These are phyloP conservation scores for Clausena lansium DNA, from an alignment of 345 rosid species.

Conservation along the genomic window DNA sequence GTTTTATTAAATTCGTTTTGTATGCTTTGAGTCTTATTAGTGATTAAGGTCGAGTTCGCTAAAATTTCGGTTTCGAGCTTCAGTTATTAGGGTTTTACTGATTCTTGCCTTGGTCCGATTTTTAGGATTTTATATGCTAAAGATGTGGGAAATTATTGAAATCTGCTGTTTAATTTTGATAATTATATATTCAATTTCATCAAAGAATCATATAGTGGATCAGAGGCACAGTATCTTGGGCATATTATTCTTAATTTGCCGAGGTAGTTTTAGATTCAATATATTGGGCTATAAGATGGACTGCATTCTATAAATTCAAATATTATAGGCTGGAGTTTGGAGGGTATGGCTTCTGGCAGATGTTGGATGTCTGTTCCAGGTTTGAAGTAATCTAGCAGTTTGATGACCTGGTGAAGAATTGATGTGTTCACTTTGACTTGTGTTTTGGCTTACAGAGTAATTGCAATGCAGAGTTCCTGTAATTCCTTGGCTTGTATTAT, in stretches of 20 bases:
- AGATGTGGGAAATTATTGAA: background rate
- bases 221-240: background rate
- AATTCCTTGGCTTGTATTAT: background rate
- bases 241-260: background rate
- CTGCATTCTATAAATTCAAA: background rate
- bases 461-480: background rate
- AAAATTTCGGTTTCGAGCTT: background rate
- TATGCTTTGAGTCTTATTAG: background rate
- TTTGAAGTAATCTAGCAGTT: background rate
- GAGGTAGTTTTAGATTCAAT: background rate
- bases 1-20: background rate
- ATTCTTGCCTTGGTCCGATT: background rate
- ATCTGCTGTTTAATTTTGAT: background rate
- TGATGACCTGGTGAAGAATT: background rate
- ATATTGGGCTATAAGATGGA: background rate
- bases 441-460: background rate
- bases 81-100: slow-evolving; percentile 8
- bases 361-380: background rate
- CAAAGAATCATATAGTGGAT: background rate
- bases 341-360: background rate
- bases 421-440: background rate
- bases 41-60: background rate
- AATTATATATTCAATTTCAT: background rate
- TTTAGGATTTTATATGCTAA: background rate
- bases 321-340: background rate